Evolutionary conservation across 2,329 filamentous ascomycete genomes (phyloP), one percentile per base, ranked within the genome.

Genomic region (Curvularia verruculosa): DNA sequence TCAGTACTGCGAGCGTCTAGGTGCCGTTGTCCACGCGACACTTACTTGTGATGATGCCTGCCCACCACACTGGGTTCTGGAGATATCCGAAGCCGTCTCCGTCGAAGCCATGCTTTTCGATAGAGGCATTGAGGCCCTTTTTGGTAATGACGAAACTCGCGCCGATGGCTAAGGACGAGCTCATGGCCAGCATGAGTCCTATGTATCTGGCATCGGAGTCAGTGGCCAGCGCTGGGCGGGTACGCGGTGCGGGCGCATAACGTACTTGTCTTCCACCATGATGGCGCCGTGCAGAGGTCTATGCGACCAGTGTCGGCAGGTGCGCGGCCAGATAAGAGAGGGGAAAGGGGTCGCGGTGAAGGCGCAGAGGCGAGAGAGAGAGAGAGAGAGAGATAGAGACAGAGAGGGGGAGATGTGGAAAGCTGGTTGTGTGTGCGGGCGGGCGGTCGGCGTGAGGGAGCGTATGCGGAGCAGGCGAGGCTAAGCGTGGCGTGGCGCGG

Each of bases 101-200:
- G 75, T 97, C 92, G 74, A 98, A 99, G 46, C 95, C 96, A 80
- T 97, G 93, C 69, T 87, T 86, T 78, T 96, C 89, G 73, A 91
- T 91, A 63, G 92, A 91, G 78, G 96, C 90, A 77, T 93, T 92
- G 67, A 99, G 84, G 65, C 94, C 94, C 89, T 97, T 98, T 81
- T 99, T 99, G 46, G 96, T 99, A 72, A 99, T 97, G 67, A 99
- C 94, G 78, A 99, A 99, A 84, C 93, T 96, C 49, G 91, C 92
- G 73, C 92, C 75, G 52, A 77, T 77, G 43, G 74, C 74, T 39
- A 77, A 65, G 49, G 76, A 77, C n/a, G 75, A 77, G 49, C 71
- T 71, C 55, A 78, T 64, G 53, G 76, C 76, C 65, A 78, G 67
- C 59, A 72, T 68, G 40, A 78, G 72, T 56, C 76, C 76, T 44